Evolutionary conservation across 1,284 basidiomycete species (phyloP).

Genomic region (Trametes hirsuta): DNA sequence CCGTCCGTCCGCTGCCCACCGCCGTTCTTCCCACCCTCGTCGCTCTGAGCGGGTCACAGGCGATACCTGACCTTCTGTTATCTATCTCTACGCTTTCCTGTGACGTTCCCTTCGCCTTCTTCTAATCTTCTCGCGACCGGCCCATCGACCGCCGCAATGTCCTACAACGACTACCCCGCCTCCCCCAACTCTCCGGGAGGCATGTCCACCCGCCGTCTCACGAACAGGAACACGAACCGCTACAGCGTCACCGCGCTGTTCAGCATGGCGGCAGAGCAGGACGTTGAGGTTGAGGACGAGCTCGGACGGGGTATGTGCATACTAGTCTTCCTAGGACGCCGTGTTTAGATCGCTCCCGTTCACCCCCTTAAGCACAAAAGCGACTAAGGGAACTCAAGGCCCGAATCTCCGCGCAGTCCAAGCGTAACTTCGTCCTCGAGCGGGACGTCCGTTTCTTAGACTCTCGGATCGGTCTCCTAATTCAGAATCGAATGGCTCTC

Average conservation of each 20-base stretch:
- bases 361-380: conserved; percentile 74
- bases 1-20: not conserved
- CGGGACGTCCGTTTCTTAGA: conserved; percentile 98
- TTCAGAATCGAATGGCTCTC: conserved; percentile 97
- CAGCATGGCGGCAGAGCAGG: conserved; percentile 98
- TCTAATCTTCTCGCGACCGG: conserved; percentile 18
- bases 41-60: conserved; percentile 30
- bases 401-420: conserved; percentile 97
- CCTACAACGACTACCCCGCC: conserved; percentile 58
- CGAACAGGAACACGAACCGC: conserved; percentile 93
- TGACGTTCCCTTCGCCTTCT: conserved; percentile 23
- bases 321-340: not conserved
- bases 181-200: conserved; percentile 55
- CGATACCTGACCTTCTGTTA: conserved; percentile 25
- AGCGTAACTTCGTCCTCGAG: conserved; percentile 99
- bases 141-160: conserved; percentile 32
- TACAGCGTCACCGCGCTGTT: conserved; percentile 97
- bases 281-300: conserved; percentile 98
- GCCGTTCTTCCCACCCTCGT: conserved; percentile 1
- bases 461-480: conserved; percentile 95
- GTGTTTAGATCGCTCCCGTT: not conserved
- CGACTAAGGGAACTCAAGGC: conserved; percentile 93
- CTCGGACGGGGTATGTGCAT: conserved; percentile 80
- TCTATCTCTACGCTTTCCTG: conserved; percentile 24
- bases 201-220: conserved; percentile 72